Evolutionary conservation across 2,329 filamentous ascomycete species (phyloP).

Genomic region (Sphaerulina musiva): DNA sequence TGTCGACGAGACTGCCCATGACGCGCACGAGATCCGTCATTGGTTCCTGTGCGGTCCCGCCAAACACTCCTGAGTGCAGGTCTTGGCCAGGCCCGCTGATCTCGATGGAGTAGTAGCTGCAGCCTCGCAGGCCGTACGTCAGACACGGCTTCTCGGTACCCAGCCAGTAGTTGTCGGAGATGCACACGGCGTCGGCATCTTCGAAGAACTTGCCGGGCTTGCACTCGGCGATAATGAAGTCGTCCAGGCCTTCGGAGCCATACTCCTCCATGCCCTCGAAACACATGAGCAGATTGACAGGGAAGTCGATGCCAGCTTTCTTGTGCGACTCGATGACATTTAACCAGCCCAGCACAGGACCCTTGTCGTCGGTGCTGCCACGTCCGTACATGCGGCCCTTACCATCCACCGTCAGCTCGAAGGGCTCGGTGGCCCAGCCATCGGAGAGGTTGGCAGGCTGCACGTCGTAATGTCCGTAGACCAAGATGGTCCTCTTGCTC

Average conservation of each 20-base stretch:
- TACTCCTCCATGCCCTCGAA: constrained; percentile 99
- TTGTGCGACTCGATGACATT: constrained; percentile 98
- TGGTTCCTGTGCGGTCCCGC: constrained; percentile 91
- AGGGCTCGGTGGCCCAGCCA: constrained; percentile 93
- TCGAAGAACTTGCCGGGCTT: constrained; percentile 77
- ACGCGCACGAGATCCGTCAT: constrained; percentile 92
- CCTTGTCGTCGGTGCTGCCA: constrained; percentile 95
- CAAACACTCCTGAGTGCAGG: constrained; percentile 94
- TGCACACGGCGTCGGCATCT: constrained; percentile 92
- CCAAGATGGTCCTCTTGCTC: constrained; percentile 88
- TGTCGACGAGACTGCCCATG: constrained; percentile 77
- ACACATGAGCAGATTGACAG: constrained; percentile 97
- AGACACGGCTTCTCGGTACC: constrained; percentile 97
- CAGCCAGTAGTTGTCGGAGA: constrained; percentile 99
- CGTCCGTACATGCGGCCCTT: constrained; percentile 95
- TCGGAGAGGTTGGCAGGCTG: constrained; percentile 90
- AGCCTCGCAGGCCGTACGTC: constrained; percentile 92
- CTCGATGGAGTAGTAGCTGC: constrained; percentile 95
- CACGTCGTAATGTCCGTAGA: constrained; percentile 98
- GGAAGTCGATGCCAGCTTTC: constrained; percentile 87
- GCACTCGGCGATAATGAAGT: constrained; percentile 84
- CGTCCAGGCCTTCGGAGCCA: constrained; percentile 90
- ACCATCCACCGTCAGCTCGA: constrained; percentile 77
- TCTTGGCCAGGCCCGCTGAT: constrained; percentile 87
- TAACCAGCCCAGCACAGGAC: constrained; percentile 91